Conservation (phyloP, 2,329 filamentous ascomycete species). For the Verticillium nubilum region DNA sequence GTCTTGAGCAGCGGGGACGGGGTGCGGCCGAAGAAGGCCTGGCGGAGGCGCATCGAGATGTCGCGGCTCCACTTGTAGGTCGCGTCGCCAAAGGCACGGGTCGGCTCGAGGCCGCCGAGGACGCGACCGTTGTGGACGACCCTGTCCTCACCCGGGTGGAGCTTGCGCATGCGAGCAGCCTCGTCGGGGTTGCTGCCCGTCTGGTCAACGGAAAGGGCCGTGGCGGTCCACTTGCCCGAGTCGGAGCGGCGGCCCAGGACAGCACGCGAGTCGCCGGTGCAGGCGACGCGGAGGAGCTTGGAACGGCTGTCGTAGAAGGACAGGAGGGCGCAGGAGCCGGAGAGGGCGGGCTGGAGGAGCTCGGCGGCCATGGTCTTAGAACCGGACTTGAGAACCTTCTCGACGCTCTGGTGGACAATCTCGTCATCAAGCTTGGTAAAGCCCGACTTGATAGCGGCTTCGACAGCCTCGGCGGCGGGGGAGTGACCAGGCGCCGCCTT, state of each 20-base stretch:
- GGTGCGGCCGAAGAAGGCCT: conserved; percentile 80
- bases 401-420: conserved; percentile 88
- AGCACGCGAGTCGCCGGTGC: conserved; percentile 92
- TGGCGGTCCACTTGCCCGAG: conserved; percentile 90
- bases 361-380: conserved; percentile 90
- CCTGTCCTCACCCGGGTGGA: conserved; percentile 84
- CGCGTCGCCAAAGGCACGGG: conserved; percentile 91
- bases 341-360: conserved; percentile 84
- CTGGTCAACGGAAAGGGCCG: conserved; percentile 84
- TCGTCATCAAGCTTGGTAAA: conserved; percentile 88
- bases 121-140: conserved; percentile 88
- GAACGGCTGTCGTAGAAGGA: conserved; percentile 92
- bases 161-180: conserved; percentile 71
- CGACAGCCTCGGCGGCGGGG: conserved; percentile 75
- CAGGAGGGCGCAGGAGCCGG: conserved; percentile 92
- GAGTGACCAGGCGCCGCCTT: conserved; percentile 59
- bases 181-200: conserved; percentile 87
- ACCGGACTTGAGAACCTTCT: conserved; percentile 83
- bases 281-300: conserved; percentile 86
- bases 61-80: conserved; percentile 94
- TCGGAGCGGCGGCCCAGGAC: conserved; percentile 75
- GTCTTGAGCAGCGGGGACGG: conserved; percentile 76
- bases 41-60: conserved; percentile 74
- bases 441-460: conserved; percentile 85
- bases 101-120: conserved; percentile 86